These are phyloP conservation scores for Sporobolomyces pararoseus DNA, from an alignment of 768 basidiomycete genomes.

Conservation along the genomic window DNA sequence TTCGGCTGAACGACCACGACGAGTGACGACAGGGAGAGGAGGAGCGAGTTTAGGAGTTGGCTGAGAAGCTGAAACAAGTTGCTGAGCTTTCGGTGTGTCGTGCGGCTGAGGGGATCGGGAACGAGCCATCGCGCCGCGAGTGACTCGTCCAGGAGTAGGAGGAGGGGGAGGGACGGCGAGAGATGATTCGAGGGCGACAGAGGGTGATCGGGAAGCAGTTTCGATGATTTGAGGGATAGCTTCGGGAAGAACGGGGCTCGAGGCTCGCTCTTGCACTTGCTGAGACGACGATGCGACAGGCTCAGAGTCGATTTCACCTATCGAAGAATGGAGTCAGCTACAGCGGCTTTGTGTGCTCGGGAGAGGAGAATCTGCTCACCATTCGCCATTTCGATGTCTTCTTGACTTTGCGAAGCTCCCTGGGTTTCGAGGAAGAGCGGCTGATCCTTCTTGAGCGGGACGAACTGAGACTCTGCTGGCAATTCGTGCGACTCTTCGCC, in stretches of 20 bases:
- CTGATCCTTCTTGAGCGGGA: conserved; percentile 22
- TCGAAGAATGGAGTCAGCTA: not conserved
- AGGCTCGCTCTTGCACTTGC: not conserved
- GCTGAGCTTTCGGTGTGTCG: not conserved
- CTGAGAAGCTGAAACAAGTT: not conserved
- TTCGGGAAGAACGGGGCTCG: not conserved
- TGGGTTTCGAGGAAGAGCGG: conserved; percentile 34
- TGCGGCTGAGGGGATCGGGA: conserved; percentile 8
- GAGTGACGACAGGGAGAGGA: not conserved
- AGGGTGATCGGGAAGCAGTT: not conserved
- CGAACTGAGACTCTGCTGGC: conserved; percentile 27
- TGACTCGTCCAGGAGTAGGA: conserved; percentile 10
- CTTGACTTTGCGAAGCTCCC: not conserved
- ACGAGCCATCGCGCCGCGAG: conserved; percentile 16
- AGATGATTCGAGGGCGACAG: not conserved
- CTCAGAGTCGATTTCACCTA: conserved; percentile 3
- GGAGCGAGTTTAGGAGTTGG: conserved; percentile 6
- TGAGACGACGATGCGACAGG: not conserved
- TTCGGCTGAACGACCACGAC: conserved; percentile 8
- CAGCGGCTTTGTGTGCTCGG: not conserved
- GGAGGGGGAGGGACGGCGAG: not conserved
- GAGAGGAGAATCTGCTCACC: not conserved
- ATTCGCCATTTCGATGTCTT: conserved; percentile 17
- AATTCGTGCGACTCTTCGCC: not conserved
- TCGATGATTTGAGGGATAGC: conserved; percentile 5